Evolutionary conservation across 2,329 filamentous ascomycete genomes (phyloP).

Genomic region (Aureobasidium mangrovei): DNA sequence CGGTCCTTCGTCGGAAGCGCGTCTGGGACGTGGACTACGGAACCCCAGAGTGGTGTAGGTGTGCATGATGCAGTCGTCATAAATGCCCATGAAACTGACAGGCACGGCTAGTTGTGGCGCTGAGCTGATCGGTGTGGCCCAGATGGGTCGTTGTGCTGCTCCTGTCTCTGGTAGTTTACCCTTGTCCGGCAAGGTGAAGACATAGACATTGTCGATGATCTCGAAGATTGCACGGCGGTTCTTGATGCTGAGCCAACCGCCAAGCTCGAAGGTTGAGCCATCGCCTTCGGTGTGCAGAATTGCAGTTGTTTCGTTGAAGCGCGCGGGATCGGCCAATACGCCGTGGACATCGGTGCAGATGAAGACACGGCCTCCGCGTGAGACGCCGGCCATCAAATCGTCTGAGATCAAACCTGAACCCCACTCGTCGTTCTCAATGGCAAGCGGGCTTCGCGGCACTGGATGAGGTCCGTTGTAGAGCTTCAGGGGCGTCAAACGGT

Average conservation of each 20-base stretch:
- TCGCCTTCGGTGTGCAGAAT: conserved; percentile 37
- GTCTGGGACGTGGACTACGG: not conserved
- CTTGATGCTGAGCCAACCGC: conserved; percentile 38
- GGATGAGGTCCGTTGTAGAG: conserved; percentile 18
- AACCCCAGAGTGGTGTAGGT: conserved; percentile 29
- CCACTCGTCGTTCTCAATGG: conserved; percentile 36
- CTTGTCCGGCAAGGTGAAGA: conserved; percentile 33
- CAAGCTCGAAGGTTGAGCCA: conserved; percentile 35
- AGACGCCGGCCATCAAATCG: conserved; percentile 36
- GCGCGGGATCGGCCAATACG: conserved; percentile 25
- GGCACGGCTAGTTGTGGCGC: conserved; percentile 33
- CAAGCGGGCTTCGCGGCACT: conserved; percentile 8
- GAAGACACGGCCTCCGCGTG: conserved; percentile 35
- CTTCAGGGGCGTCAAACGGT: conserved; percentile 18
- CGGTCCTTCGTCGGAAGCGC: not conserved
- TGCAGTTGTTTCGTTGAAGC: conserved; percentile 23
- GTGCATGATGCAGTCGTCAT: conserved; percentile 40
- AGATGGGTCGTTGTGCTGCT: conserved; percentile 16
- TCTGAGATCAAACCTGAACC: conserved; percentile 38
- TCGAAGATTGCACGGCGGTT: conserved; percentile 38
- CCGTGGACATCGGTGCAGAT: conserved; percentile 38
- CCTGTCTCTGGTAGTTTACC: conserved; percentile 16
- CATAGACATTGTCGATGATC: conserved; percentile 35
- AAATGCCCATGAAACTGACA: conserved; percentile 40
- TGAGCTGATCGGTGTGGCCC: conserved; percentile 29